Evolutionary conservation across 441 rosid species (phyloP).

Genomic region (Syzygium syzygioides): DNA sequence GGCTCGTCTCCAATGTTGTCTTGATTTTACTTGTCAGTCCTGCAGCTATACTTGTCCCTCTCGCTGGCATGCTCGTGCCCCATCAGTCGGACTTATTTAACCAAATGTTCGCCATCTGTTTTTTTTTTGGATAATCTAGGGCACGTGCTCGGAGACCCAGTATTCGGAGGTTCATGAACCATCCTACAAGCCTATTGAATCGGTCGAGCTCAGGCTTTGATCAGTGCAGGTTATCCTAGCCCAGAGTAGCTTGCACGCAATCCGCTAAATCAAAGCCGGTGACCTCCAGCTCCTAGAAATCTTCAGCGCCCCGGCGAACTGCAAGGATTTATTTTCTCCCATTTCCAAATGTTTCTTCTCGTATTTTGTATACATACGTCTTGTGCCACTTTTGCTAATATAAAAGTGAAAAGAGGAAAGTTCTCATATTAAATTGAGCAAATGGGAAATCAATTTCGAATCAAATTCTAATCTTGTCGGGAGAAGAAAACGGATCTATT

Average conservation of each 20-base stretch:
- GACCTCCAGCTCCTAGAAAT: not conserved
- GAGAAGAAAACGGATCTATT: not conserved
- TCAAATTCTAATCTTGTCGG: not conserved
- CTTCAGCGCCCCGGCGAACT: not conserved
- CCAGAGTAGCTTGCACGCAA: not conserved
- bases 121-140: not conserved
- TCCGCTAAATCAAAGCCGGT: not conserved
- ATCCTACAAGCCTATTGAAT: not conserved
- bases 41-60: not conserved
- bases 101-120: not conserved
- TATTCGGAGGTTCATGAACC: not conserved
- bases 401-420: not conserved
- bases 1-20: not conserved
- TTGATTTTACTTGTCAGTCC: not conserved
- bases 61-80: not conserved
- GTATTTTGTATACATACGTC: not conserved
- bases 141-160: not conserved
- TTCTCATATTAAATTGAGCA: not conserved
- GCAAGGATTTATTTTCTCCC: not conserved
- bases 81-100: not conserved
- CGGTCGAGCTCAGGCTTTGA: not conserved
- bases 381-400: not conserved
- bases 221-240: too few relatives aligned
- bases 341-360: not conserved
- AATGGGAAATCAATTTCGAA: not conserved